Percentiles rank a stretch among this genome's conserved stretches.
Conservation (phyloP, 73 alveolate species). For the Tetrahymena elliotti region DNA sequence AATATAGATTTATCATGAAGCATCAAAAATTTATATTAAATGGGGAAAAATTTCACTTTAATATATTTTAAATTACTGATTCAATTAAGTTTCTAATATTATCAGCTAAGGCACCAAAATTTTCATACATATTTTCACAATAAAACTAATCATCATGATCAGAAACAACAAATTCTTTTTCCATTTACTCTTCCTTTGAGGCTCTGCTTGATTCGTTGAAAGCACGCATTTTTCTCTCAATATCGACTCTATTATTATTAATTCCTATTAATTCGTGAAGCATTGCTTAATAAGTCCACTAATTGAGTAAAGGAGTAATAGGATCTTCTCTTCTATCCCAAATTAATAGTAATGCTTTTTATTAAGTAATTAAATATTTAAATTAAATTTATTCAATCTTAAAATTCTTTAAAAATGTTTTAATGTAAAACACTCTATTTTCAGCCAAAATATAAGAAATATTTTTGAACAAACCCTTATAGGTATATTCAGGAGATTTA, state of each 20-base stretch:
- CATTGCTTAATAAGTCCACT: constrained; percentile 99
- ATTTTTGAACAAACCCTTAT: too few species aligned
- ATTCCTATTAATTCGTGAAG: constrained; percentile 96
- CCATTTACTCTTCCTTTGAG: constrained; percentile 22
- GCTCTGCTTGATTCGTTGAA: constrained; percentile 12
- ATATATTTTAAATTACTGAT: constrained; percentile 14
- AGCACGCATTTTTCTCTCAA: constrained; percentile 45
- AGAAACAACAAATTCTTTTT: constrained; percentile 20
- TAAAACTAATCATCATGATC: constrained; percentile 51
- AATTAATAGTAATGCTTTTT: constrained; percentile 54
- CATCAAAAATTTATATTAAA: too few species aligned
- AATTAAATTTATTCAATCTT: too few species aligned
- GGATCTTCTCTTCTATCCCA: constrained; percentile 99
- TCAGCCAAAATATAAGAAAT: too few species aligned
- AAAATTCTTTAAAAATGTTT: too few species aligned
- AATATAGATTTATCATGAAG: too few species aligned
- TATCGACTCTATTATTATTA: constrained; percentile 87
- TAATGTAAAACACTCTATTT: too few species aligned
- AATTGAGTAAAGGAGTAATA: constrained; percentile 94
- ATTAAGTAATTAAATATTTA: not conserved
- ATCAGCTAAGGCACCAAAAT: constrained; percentile 89
- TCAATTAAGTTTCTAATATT: constrained; percentile 65
- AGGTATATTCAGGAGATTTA: too few species aligned
- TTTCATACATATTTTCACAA: constrained; percentile 61
- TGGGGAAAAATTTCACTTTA: too few species aligned